Evolutionary conservation across 2,329 filamentous ascomycete genomes (phyloP), one percentile per base, ranked within the genome.

Genomic region (Aspergillus costaricaensis): DNA sequence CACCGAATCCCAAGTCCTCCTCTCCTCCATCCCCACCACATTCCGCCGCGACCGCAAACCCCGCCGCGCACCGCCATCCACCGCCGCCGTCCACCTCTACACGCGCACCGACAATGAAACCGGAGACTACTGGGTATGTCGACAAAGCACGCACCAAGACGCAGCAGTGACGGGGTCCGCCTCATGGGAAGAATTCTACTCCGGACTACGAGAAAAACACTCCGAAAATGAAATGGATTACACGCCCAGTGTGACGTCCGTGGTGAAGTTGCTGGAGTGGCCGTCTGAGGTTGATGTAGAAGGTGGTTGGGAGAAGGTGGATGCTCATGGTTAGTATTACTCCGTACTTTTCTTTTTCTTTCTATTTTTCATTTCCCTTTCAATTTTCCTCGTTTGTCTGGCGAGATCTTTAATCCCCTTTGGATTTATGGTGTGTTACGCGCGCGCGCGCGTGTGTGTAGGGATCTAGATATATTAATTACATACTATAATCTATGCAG

Each of bases 171-270:
- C 61, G 15, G 77, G 78, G 2, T 75, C 73, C 7, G 77, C 76
- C 5, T 71, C 70, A 5, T 79, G 73, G 68, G 55, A 65, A 2
- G 77, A 80, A 60, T 79, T 79, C 51, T 67, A 74, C 57, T 63
- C 62, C 14, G 74, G 76, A 0, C 57, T 80, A 47, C 70, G 74
- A 30, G 67, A 73, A 9, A 63, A 77, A 17, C 78, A 79, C 65
- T 74, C 75, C 6, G 67, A 72, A 59, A 72, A 79, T 64, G 78
- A 79, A 61, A 70, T 71, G 71, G 73, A 72, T 32, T 80, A 79
- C 64, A 79, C 76, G 30, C 76, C 76, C 5, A 77, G 68, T 48
- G 70, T 77, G 8, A 68, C 65, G 2, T 53, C 65, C 4, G 68
- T 76, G 10, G 69, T 74, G 54, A 59, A 59, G 27, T 49, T 77